A percentile compares a stretch with the other conserved stretches of the same genome.
Evolutionary conservation across 1,284 basidiomycete genomes (phyloP).

Genomic region (Thecaphora thlaspeos): DNA sequence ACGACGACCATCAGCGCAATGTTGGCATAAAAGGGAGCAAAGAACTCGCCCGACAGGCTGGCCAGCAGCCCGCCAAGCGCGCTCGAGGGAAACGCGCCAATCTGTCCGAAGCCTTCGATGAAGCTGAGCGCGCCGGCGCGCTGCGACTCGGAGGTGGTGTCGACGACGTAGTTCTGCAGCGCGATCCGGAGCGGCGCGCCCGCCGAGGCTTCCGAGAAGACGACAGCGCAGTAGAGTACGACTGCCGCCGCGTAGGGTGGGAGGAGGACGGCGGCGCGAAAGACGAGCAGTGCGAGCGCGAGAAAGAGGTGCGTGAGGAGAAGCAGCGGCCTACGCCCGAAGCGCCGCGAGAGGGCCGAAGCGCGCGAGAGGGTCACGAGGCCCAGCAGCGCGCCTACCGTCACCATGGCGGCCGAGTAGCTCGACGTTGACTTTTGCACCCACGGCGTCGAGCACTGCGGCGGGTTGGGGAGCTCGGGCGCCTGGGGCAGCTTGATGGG

Average conservation of each 20-base stretch:
- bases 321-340: slow-evolving; percentile 46
- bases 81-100: slow-evolving; percentile 46
- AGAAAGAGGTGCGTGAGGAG: slow-evolving; percentile 37
- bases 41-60: slow-evolving; percentile 42
- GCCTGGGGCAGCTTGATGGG: slow-evolving; percentile 21
- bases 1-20: slow-evolving; percentile 37
- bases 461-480: slow-evolving; percentile 40
- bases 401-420: slow-evolving; percentile 47
- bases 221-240: slow-evolving; percentile 38
- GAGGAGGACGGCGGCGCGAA: slow-evolving; percentile 32
- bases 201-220: slow-evolving; percentile 42
- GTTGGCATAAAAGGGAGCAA: slow-evolving; percentile 49
- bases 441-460: slow-evolving; percentile 33
- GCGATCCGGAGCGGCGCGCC: slow-evolving; percentile 45
- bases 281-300: slow-evolving; percentile 33
- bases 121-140: slow-evolving; percentile 45
- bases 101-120: slow-evolving; percentile 50
- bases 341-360: slow-evolving; percentile 31
- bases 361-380: slow-evolving; percentile 40
- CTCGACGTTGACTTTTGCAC: slow-evolving; percentile 46
- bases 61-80: slow-evolving; percentile 45
- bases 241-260: slow-evolving; percentile 32
- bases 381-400: slow-evolving; percentile 40
- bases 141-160: slow-evolving; percentile 42
- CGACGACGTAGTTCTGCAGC: slow-evolving; percentile 53